Evolutionary conservation across 805 yeast genomes (phyloP).

Genomic region (Pichia thaimueangensis): DNA sequence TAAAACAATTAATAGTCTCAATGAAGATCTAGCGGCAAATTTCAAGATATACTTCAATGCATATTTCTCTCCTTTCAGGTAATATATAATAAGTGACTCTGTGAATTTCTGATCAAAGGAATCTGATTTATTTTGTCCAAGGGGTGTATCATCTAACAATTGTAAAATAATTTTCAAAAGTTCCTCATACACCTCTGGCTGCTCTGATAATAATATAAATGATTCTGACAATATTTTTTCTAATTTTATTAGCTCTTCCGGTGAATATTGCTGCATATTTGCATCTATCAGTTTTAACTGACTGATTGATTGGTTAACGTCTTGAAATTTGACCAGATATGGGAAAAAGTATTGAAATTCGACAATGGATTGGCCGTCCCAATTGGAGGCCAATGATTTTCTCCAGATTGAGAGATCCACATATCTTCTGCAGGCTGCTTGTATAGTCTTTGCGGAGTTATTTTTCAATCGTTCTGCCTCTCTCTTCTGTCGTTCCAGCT

Average conservation of each 20-base stretch:
- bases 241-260: neutral
- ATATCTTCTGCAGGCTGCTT: slow-evolving; percentile 39
- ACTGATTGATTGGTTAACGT: slow-evolving; percentile 1
- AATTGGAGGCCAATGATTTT: slow-evolving; percentile 13
- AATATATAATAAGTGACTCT: neutral
- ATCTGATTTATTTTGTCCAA: neutral
- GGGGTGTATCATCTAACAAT: too few relatives aligned
- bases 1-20: neutral
- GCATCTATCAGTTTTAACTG: slow-evolving; percentile 7
- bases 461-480: slow-evolving; percentile 47
- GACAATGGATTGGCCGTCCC: slow-evolving; percentile 22
- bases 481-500: slow-evolving; percentile 58
- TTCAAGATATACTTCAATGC: neutral
- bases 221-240: neutral
- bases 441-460: slow-evolving; percentile 45
- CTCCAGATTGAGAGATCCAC: slow-evolving; percentile 30
- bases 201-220: neutral
- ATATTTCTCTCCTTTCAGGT: neutral
- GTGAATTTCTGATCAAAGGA: neutral
- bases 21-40: neutral
- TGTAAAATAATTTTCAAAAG: neutral
- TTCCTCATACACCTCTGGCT: too few relatives aligned
- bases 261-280: neutral
- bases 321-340: slow-evolving; percentile 14
- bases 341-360: slow-evolving; percentile 29